phyloP scores from a whole-genome alignment of 2,329 filamentous ascomycete species.

The Pestalotiopsis sp. region DNA sequence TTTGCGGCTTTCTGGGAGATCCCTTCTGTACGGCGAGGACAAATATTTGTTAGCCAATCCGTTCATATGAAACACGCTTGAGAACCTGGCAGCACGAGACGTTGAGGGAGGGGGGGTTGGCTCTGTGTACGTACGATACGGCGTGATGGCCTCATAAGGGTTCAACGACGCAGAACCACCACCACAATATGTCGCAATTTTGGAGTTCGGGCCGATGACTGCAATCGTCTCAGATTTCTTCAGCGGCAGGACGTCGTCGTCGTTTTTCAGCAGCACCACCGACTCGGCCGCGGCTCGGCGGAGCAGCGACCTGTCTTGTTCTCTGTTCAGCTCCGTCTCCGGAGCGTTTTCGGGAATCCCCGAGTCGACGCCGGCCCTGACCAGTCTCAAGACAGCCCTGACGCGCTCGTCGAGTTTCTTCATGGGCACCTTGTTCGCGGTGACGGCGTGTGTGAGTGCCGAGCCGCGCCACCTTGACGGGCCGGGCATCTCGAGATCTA shows the following conservation, averaged over 20 bases:
- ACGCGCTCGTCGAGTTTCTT: conserved; percentile 60
- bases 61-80: no score
- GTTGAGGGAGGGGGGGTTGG: no score
- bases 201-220: conserved; percentile 60
- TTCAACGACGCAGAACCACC: conserved; percentile 65
- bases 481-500: conserved; percentile 63
- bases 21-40: conserved; percentile 47
- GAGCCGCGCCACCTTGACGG: conserved; percentile 53
- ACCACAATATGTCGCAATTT: conserved; percentile 60
- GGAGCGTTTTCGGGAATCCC: conserved; percentile 56
- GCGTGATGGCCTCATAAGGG: conserved; percentile 71
- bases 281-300: conserved; percentile 68
- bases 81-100: no score
- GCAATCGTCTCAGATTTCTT: conserved; percentile 62
- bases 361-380: conserved; percentile 57
- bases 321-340: conserved; percentile 58
- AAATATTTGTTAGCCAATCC: no score
- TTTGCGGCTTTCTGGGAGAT: conserved; percentile 63
- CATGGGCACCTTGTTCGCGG: conserved; percentile 56
- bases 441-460: conserved; percentile 51
- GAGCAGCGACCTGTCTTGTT: conserved; percentile 64
- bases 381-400: conserved; percentile 57
- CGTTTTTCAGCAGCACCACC: conserved; percentile 75
- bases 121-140: conserved; percentile 41
- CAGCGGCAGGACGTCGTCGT: conserved; percentile 65